Base-by-base conservation (phyloP, 768 basidiomycete species). In the Rhizopogon vulgaris region DNA sequence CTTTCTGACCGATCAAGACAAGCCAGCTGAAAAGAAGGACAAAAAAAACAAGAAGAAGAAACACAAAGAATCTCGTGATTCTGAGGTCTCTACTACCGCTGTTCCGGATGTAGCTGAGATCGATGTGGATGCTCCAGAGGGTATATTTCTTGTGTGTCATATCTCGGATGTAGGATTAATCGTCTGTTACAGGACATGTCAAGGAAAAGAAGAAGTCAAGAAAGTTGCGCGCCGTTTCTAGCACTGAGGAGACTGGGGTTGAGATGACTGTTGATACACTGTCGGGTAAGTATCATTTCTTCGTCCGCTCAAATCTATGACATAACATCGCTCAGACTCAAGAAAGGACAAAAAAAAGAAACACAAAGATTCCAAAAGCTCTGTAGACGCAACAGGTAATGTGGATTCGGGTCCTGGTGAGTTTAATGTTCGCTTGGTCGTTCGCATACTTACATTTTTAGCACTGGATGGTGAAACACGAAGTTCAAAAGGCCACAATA, bases 1-100 rank as follows among this genome's bases (percentile, higher is more conserved):
- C 41, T 18, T 49, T 30, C 45, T 60, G 39, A 63, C 56, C 38
- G 18, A 36, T 30, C 32, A 49, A 38, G 52, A 42, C 39, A 55
- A 56, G 38, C 52, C 48, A 54, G 53, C 37, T 37, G 60, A 55
- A 43, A 69, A 66, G 55, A 72, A 69, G 59, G 67, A 63, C 49
- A 69, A 69, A 46, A 69, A 71, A 45, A 74, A 73, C 62, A 74
- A 71, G 56, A 72, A 73, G 60, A 75, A 70, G 58, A 46, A 43
- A 14, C 73, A 71, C 61, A 75, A 74, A 59, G 69, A 67, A 38
- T 69, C 64, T 59, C 71, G 69, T 46, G 69, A 72, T 47, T 59
- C 63, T 8, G 57, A 46, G 18, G 18, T 60, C 1, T 53, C 56
- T 24, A 46, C 61, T 14, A 41, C 61, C 40, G 38, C 58, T 28